Evolutionary conservation across 2,329 filamentous ascomycete species (phyloP), one percentile per base, ranked within the genome.

Genomic region (Hypomyces rosellus): DNA sequence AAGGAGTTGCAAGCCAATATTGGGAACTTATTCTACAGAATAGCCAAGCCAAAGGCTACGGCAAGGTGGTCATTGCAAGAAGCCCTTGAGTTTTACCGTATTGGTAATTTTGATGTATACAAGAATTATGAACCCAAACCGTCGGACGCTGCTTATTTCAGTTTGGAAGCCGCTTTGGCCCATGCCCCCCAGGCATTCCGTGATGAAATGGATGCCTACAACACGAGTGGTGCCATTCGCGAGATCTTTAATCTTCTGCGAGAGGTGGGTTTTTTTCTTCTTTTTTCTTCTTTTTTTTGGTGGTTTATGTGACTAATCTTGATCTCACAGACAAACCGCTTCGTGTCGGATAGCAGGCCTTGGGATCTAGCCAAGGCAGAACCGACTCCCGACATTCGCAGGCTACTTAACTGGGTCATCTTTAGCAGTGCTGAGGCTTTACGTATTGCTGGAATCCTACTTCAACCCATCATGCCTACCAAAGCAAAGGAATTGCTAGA

Each of bases 391-490:
- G 60, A 64, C 2, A 67, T 68, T 34, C 67, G 64, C 1, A 62
- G 49, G 41, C 66, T 75, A 2, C 69, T 84, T 14, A 71, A 84
- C 56, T 73, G 75, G 58, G 76, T 79, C 36, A 74, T 99, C 25
- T 96, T 81, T 65, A 75, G 86, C 40, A 74, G 77, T 40, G 80
- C 84, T 8, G 93, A 99, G 69, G 80, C 86, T 4, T 65, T 96
- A 43, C 85, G 93, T 36, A 81, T 96, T 20, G 74, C 77, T 1
- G 89, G 85, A 13, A 96, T 99, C 58, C 73, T 97, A 43, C 72
- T 99, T 41, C 91, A 96, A 66, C 90, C 93, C 1, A 88, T 91
- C 62, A 95, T 99, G 78, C 93, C 93, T 0, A 75, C 72, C 38
- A 95, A 95, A 67, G 80, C 89, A 43, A 69, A 70, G 11, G 72